A percentile compares a stretch with the other conserved stretches of the same genome.
Evolutionary conservation across 1,284 basidiomycete species (phyloP).

Genomic region (Trichosporon coremiiforme): DNA sequence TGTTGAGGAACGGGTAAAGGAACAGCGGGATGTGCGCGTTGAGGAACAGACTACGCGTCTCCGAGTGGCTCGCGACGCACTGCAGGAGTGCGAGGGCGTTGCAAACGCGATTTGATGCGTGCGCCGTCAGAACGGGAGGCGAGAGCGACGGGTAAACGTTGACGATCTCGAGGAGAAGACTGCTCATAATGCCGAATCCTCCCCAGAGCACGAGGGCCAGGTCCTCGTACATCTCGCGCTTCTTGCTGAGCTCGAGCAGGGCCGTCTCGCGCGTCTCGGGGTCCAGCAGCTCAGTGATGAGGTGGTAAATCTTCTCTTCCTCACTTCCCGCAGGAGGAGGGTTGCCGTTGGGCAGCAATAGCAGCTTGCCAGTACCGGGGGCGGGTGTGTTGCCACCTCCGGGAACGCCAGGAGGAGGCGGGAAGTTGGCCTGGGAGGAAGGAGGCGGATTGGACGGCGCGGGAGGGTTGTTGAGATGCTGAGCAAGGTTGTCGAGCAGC

Average conservation of each 20-base stretch:
- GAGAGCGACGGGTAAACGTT: slow-evolving; percentile 96
- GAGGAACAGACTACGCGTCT: slow-evolving; percentile 88
- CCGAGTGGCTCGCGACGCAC: slow-evolving; percentile 94
- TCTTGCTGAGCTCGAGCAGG: slow-evolving; percentile 94
- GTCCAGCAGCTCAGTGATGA: slow-evolving; percentile 60
- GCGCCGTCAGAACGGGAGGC: slow-evolving; percentile 93
- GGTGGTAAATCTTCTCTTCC: slow-evolving; percentile 61
- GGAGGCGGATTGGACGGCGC: slow-evolving; percentile 35
- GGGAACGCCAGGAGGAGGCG: slow-evolving; percentile 22
- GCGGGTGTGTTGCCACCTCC: slow-evolving; percentile 23
- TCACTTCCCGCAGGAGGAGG: slow-evolving; percentile 54
- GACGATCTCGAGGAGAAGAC: slow-evolving; percentile 95
- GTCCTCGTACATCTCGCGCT: slow-evolving; percentile 98
- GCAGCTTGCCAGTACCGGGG: slow-evolving; percentile 47
- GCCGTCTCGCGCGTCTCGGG: slow-evolving; percentile 76
- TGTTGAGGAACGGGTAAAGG: slow-evolving; percentile 98
- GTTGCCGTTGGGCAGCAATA: slow-evolving; percentile 53
- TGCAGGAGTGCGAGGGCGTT: slow-evolving; percentile 97
- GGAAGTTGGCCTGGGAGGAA: slow-evolving; percentile 6
- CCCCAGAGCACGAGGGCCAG: slow-evolving; percentile 98
- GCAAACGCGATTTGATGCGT: slow-evolving; percentile 98
- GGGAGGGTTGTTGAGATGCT: slow-evolving; percentile 57
- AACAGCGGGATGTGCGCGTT: slow-evolving; percentile 98
- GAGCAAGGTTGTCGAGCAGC: slow-evolving; percentile 53
- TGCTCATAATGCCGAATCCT: slow-evolving; percentile 99